phyloP scores from a whole-genome alignment of 108 stramenopile species.

The Nitzschia inconspicua region DNA sequence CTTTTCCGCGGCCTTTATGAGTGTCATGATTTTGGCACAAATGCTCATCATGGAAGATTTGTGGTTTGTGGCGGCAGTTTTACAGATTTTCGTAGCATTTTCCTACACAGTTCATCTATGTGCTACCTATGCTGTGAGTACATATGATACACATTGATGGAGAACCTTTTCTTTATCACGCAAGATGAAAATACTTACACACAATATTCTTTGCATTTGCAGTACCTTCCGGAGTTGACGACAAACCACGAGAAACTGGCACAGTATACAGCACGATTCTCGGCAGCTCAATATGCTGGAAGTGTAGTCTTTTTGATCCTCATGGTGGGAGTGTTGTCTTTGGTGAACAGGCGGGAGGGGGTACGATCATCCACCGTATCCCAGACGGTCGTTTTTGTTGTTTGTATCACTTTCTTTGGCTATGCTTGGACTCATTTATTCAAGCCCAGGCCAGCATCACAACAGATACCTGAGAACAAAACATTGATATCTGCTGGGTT shows the following conservation, averaged over 20 bases:
- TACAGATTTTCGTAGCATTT: constrained; percentile 49
- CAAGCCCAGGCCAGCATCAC: constrained; percentile 35
- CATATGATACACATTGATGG: too few species aligned
- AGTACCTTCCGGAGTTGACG: constrained; percentile 68
- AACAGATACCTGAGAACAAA: constrained; percentile 14
- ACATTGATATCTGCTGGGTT: constrained; percentile 38
- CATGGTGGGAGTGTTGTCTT: constrained; percentile 21
- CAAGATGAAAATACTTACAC: too few species aligned
- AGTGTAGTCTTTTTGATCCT: constrained; percentile 18
- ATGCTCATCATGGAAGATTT: constrained; percentile 44
- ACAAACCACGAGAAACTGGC: constrained; percentile 40
- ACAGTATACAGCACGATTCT: constrained; percentile 32
- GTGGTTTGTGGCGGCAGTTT: constrained; percentile 52
- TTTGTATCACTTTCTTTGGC: constrained; percentile 29
- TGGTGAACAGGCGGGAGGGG: constrained; percentile 11
- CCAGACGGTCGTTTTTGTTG: constrained; percentile 30
- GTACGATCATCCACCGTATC: constrained; percentile 33
- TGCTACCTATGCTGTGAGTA: constrained; percentile 50
- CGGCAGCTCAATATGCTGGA: constrained; percentile 26
- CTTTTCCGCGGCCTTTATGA: constrained; percentile 35
- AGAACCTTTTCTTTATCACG: too few species aligned
- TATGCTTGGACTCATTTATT: constrained; percentile 45
- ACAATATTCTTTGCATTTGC: too few species aligned
- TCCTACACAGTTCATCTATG: constrained; percentile 50
- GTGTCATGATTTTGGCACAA: constrained; percentile 37